Base-by-base conservation (phyloP, 192 early-diverging fungal species). In the Phlyctochytrium planicorne region DNA sequence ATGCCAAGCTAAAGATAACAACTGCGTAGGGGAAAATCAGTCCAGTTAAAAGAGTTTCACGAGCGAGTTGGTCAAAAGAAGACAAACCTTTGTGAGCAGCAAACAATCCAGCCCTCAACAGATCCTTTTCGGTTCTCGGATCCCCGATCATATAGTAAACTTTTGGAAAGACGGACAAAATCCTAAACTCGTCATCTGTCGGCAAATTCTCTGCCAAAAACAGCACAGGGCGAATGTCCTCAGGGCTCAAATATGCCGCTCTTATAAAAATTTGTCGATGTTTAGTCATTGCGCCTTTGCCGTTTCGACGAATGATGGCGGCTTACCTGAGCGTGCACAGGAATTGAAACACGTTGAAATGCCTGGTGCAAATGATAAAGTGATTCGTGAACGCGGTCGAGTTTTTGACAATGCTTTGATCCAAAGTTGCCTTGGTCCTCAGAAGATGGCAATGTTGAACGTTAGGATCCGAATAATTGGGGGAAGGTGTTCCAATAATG, bases 281-380 rank as follows among this genome's bases (percentile, higher is more conserved):
- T n/a, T n/a, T n/a, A n/a, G n/a, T n/a, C n/a, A n/a, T n/a, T n/a
- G n/a, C n/a, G n/a, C n/a, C n/a, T n/a, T n/a, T n/a, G n/a, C n/a
- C n/a, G n/a, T n/a, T n/a, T n/a, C n/a, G n/a, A n/a, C n/a, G n/a
- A n/a, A n/a, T n/a, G n/a, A n/a, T n/a, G n/a, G n/a, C n/a, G n/a
- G n/a, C n/a, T n/a, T n/a, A n/a, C n/a, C n/a, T n/a, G n/a, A 82
- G 64, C 0, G 77, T 74, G 65, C 77, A 78, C 2, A 82, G 34
- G 47, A 82, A 79, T 25, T 72, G 61, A 65, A 82, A 79, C 1
- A 82, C 27, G 60, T 82, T 53, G 53, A 56, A 75, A 53, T 68
- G 50, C 6, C 67, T 60, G 3, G 80, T 75, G 67, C 67, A 70
- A 30, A 82, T 63, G 12, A 82, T 63, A 32, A 82, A 56, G 64